Evolutionary conservation across 768 basidiomycete species (phyloP), one percentile per base, ranked within the genome.

Genomic region (Rhizopogon vesiculosus): DNA sequence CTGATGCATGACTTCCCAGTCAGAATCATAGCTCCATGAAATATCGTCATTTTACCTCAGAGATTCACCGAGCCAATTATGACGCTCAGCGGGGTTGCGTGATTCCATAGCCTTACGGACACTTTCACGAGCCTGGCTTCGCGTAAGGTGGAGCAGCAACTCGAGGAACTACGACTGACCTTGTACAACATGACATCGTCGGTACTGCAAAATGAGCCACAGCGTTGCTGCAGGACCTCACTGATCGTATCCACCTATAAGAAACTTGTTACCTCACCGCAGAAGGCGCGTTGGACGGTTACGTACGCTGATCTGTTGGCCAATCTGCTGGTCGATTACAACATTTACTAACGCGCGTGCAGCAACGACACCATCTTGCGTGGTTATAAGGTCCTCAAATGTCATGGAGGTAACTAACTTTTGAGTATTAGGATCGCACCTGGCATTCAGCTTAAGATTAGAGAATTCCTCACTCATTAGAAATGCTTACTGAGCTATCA

Each of bases 161-260:
- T 51, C 42, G 16, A 12, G 51, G 54, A 41, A 53, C 43, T 54
- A 53, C 28, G 31, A 61, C 73, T 55, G 62, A 85, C 93, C 78
- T 99, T 99, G 76, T 98, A 98, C 29, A 97, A 72, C 81, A 97
- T 91, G 43, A 99, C 97, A 72, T 99, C 97, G 65, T 98, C 97
- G 2, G 95, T 88, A 62, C 95, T 95, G 71, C 94, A 98, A 80
- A 98, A 98, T 13, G 94, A 92, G 2, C 96, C 95, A 62, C 97
- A 99, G 67, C 93, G 81, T 63, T 91, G 86, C 66, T 98, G 96
- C 40, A 99, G 73, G 42, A 94, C 85, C 64, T 98, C 94, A 67
- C 93, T 96, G 69, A 99, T 91, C 6, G 93, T 91, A 70, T 99
- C 97, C 59, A 99, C 91, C 94, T 96, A 56, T 45, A 25, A 53